Evolutionary conservation across 2,329 filamentous ascomycete genomes (phyloP), one percentile per base, ranked within the genome.

Genomic region (Ceratocystis destructans): DNA sequence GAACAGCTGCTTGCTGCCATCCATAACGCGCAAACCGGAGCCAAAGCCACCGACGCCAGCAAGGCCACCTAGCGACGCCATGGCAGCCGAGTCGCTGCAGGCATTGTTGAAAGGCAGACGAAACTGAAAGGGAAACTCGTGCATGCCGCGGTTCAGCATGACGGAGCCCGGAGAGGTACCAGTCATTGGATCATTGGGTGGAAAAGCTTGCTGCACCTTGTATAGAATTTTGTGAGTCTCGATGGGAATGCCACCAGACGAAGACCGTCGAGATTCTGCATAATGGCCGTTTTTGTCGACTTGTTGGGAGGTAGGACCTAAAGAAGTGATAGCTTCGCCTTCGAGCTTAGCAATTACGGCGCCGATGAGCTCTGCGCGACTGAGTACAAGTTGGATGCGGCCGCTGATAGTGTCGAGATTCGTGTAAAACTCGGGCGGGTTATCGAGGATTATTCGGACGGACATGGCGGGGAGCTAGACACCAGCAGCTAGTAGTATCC

Each of bases 331-430:
- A 61, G 85, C 85, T 76, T 94, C 88, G 70, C 89, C 89, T 73
- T 94, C 89, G 41, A 94, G 83, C 78, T 94, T 94, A 72, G 93
- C 88, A 46, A 90, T 79, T 69, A 94, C 86, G 64, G 85, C 87
- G 62, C 84, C 83, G 62, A 93, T 80, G 66, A 82, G 79, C 74
- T 93, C 89, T 65, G 88, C 77, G 69, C 86, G 87, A 64, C 82
- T 84, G 69, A 87, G 75, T 22, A 72, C 74, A 37, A 87, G 75
- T 62, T 84, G 72, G 33, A 87, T 76, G 68, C 80, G 79, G 65
- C 89, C 89, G 37, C 79, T 80, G 68, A 94, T 82, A 69, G 82
- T 77, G 75, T 93, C 89, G 71, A 92, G 84, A 73, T 93, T 93
- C 64, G 89, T 93, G 75, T 87, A 90, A 78, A 88, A 87, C 70